These are phyloP conservation scores for Russula sp. DNA, from an alignment of 768 basidiomycete genomes.

Conservation along the genomic window DNA sequence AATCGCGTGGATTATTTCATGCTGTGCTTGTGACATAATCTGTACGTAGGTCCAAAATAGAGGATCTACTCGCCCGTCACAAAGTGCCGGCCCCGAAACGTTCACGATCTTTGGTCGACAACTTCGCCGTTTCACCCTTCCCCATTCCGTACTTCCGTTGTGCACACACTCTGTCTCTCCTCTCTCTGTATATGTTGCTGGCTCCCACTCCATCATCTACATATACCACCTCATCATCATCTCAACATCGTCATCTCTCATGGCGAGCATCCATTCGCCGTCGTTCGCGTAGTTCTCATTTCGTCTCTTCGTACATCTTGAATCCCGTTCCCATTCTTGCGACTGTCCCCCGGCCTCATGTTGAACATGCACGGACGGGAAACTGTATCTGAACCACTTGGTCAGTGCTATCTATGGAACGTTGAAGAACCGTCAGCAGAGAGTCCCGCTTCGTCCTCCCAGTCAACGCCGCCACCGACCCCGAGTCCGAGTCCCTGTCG, in stretches of 20 bases:
- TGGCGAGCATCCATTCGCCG: slow-evolving; percentile 21
- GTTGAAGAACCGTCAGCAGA: background rate
- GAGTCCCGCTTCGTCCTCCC: background rate
- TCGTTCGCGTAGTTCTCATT: slow-evolving; percentile 27
- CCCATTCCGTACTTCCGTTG: slow-evolving; percentile 21
- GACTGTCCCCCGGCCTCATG: background rate
- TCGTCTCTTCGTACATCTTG: slow-evolving; percentile 13
- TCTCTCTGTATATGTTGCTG: slow-evolving; percentile 5
- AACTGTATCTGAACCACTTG: background rate
- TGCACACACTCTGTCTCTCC: slow-evolving; percentile 28
- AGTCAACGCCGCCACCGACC: slow-evolving; percentile 3
- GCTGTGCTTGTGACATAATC: too few relatives aligned
- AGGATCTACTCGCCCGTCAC: slow-evolving; percentile 27
- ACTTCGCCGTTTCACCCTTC: slow-evolving; percentile 53
- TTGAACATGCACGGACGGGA: too few relatives aligned
- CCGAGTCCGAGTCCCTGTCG: slow-evolving; percentile 3
- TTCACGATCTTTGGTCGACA: slow-evolving; percentile 56
- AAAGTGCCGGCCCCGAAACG: slow-evolving; percentile 39
- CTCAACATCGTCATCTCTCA: slow-evolving; percentile 12
- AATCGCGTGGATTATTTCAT: too few relatives aligned
- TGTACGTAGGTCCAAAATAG: slow-evolving; percentile 36
- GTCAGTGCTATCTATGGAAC: slow-evolving; percentile 1
- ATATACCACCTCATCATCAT: slow-evolving; percentile 5
- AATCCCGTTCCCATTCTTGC: background rate
- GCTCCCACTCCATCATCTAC: slow-evolving; percentile 5